Evolutionary conservation across 805 yeast genomes (phyloP), one percentile per base, ranked within the genome.

Genomic region (Starmerella bacillaris): DNA sequence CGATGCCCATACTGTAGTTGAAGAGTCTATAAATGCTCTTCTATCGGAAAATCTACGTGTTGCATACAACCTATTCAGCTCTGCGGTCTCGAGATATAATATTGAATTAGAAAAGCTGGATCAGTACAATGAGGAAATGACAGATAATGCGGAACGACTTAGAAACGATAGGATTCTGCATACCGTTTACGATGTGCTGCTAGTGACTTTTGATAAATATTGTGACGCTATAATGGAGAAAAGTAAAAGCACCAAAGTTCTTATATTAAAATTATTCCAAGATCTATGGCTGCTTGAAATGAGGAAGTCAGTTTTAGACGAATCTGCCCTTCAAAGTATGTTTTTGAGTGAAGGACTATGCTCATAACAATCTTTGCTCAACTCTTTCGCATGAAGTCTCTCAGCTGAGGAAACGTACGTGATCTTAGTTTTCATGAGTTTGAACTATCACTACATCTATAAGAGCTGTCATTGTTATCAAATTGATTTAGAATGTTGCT

Each of bases 181-280:
- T 7, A 9, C 28, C 6, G 30, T 36, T 15, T 21, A 18, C 15
- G 31, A 36, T 17, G 32, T 26, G 6, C 27, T 31, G 26, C 27
- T 7, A 5, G 6, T 4, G 8, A 6, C 27, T 5, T 33, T 37
- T 15, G 39, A 33, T 20, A 22, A 17, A 15, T 29, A 30, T 7
- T 37, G 40, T 20, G 40, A 37, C 20, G 27, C 21, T 4, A 33
- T 37, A 3, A 34, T 37, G 15, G 33, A 37, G 28, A 19, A 27
- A 21, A 15, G 18, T 16, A 27, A 18, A 22, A 18, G 21, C 16
- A 21, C 31, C 6, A 17, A 12, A 6, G 27, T 12, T 4, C 24
- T 37, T 7, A 31, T 30, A 17, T 24, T 29, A 9, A 32, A 33
- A 14, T 18, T 27, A 3, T 26, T 37, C 19, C 40, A 37, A 9